Evolutionary conservation across 1,284 basidiomycete species (phyloP), one percentile per base, ranked within the genome.

Genomic region (Mycosarcoma maydis): DNA sequence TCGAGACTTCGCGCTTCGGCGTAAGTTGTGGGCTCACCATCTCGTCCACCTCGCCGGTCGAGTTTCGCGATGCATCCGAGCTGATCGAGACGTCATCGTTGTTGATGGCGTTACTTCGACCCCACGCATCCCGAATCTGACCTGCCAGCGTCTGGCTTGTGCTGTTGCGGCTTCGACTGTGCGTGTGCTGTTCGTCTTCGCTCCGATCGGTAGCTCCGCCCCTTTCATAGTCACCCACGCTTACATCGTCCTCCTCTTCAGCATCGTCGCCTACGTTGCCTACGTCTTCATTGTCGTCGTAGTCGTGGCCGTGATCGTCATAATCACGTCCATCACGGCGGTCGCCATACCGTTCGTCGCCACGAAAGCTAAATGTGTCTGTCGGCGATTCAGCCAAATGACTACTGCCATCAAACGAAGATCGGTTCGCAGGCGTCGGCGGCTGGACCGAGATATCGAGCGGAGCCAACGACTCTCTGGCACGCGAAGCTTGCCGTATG

Each of bases 391-490:
- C 61, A 17, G 45, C 47, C 27, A 52, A 32, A 26, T 49, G 48
- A 17, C 52, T 55, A 32, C 56, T 59, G 6, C 42, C 49, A 22
- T 44, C 48, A 19, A 45, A 49, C 23, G 49, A 52, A 4, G 37
- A 34, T 19, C 19, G 30, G 8, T 23, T 52, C n/a, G 33, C 37
- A 22, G 68, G 62, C 22, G 61, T 55, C 19, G 67, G 71, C 22
- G 62, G 62, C 47, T 61, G 41, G 23, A 73, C 48, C 16, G 44
- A 36, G 24, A 73, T 47, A 32, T 66, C 54, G 7, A 71, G 34
- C 22, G 62, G 46, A 7, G 48, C 36, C 13, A 55, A 16, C 14
- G 50, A 26, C 3, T 62, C 62, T 8, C 48, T 56, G 1, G 37
- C 50, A 14, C 42, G 42, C n/a, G 53, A 45, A 11, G 51, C 60